Evolutionary conservation across 2,329 filamentous ascomycete species (phyloP), one percentile per base, ranked within the genome.

Genomic region (Xylaria sp.): DNA sequence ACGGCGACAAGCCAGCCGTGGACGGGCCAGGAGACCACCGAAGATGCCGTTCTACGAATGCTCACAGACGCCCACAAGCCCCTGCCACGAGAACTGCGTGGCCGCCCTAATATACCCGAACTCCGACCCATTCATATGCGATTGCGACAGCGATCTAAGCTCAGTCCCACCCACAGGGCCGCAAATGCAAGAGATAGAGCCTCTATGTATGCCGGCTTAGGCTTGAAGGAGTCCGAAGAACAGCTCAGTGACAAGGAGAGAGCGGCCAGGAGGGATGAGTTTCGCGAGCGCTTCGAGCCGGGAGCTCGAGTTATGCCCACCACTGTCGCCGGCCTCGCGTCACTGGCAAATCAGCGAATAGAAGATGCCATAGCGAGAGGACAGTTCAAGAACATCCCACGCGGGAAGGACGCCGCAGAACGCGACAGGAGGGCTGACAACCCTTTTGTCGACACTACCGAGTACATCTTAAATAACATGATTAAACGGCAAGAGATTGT

Each of bases 401-500:
- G 94, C 2, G 95, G 95, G 0, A 91, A 91, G 74, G 90, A 89
- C 6, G 85, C 95, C n/a, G 89, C 56, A 31, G 20, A 94, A 79
- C 84, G 91, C n/a, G 94, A 98, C 74, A 84, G 92, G 60, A 90
- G 93, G 72, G 92, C 93, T 0, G 91, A 91, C 74, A 97, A 92
- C 74, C 94, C 96, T 0, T 98, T 97, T 76, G 89, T 98, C 66
- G 94, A 98, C 77, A 98, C 95, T 0, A 98, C 96, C 0, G 95
- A 98, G 80, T 98, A 98, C 79, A 93, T 98, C 75, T 92, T 98
- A 91, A 98, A 99, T 82, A 96, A 97, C 82, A 98, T 98, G 84
- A 98, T 99, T 71, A 93, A 98, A 82, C 91, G 92, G 67, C 96
- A 99, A 80, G 94, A 97, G 23, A 93, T 98, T 68, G 93, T 97